Evolutionary conservation across 495 filamentous ascomycete species (phyloP).

Genomic region (Aspergillus coremiiformis): DNA sequence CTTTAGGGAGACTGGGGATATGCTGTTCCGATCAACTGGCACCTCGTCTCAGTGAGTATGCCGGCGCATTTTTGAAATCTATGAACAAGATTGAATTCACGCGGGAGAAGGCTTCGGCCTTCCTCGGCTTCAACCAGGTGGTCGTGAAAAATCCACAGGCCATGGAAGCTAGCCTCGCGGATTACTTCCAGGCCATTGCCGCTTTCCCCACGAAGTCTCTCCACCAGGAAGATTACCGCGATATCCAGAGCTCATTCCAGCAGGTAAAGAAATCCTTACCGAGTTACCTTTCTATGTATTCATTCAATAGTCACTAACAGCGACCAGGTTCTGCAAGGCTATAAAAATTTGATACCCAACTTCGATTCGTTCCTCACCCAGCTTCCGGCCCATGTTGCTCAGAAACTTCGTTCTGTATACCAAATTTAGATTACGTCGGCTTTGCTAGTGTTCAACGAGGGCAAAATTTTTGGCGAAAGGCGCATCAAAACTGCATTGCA

Average conservation of each 20-base stretch:
- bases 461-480: conserved; percentile 21
- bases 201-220: conserved; percentile 56
- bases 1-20: conserved; percentile 83
- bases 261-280: conserved; percentile 30
- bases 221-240: conserved; percentile 44
- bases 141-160: conserved; percentile 83
- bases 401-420: conserved; percentile 43
- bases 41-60: conserved; percentile 73
- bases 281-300: background rate
- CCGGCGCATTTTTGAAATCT: conserved; percentile 69
- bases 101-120: conserved; percentile 89
- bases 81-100: conserved; percentile 82
- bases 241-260: conserved; percentile 46
- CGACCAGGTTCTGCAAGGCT: conserved; percentile 68
- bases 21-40: conserved; percentile 69
- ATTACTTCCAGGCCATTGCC: conserved; percentile 81
- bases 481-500: conserved; percentile 19
- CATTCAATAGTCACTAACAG: conserved; percentile 6
- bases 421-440: conserved; percentile 29
- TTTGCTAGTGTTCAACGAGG: conserved; percentile 6
- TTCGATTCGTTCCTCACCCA: conserved; percentile 72
- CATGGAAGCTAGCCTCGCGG: conserved; percentile 76
- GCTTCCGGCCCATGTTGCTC: conserved; percentile 55
- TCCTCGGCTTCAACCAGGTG: conserved; percentile 79
- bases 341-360: conserved; percentile 77